Conservation (phyloP, 441 rosid genomes). For the Adansonia gregorii region DNA sequence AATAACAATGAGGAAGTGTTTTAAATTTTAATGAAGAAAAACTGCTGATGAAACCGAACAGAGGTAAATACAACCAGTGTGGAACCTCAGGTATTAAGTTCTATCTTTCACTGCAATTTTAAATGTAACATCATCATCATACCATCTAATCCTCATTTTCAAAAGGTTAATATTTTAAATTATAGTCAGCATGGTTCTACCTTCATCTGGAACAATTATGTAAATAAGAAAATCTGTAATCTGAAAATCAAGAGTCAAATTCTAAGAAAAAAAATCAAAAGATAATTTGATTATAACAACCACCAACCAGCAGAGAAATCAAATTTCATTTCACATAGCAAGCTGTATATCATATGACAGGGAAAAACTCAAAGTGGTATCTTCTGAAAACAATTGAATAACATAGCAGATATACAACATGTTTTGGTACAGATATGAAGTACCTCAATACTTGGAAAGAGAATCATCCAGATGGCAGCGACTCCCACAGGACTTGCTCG, state of each 20-base stretch:
- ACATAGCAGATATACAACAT: neutral
- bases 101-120: neutral
- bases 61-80: neutral
- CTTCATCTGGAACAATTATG: neutral
- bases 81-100: neutral
- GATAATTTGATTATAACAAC: neutral
- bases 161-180: neutral
- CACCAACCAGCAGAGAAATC: neutral
- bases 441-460: neutral
- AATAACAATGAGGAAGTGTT: neutral
- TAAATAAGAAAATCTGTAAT: neutral
- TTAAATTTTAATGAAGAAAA: neutral
- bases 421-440: neutral
- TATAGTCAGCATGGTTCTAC: neutral
- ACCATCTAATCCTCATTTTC: neutral
- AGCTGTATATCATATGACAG: neutral
- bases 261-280: neutral
- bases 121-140: neutral
- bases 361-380: neutral
- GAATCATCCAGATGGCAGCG: conserved; percentile 25
- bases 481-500: conserved; percentile 73
- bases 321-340: neutral
- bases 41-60: neutral
- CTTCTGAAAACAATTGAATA: neutral
- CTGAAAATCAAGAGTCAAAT: neutral